Evolutionary conservation across 176 grass and related monocot genomes (phyloP), one percentile per base, ranked within the genome.

Genomic region (Avena eriantha): DNA sequence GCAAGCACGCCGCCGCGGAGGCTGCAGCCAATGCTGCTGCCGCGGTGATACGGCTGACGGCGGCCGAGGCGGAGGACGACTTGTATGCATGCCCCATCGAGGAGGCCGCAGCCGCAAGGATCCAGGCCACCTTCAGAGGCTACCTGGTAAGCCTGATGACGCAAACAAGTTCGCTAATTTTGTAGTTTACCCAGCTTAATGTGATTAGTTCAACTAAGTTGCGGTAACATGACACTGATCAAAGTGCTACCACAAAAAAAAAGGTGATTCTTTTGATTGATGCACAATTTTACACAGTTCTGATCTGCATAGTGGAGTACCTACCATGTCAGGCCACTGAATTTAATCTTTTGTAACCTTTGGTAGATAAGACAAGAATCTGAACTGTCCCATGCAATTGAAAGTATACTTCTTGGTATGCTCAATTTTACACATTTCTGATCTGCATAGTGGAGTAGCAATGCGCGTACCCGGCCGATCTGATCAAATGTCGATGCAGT

Each of bases 61-160:
- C 56, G 21, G 61, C 63, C 4, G 71, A 86, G 39, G n/a, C 26
- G 21, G 78, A 86, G 16, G n/a, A 73, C 41, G 80, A 83, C 24
- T 22, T 81, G 69, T 24, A 70, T 65, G 55, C 56, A 17, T 54
- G 14, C 82, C 35, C 57, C 24, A 34, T 84, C 13, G 79, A 90
- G 87, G 91, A 90, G 34, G 81, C 84, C 2, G 91, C 93, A 1
- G 95, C 87, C 15, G 83, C 71, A 39, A 89, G 60, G 88, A 95
- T 98, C 88, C 95, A 98, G 82, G 88, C 95, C 60, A 85, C 88
- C 21, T 98, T 93, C 91, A 93, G 95, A 87, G 93, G 90, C 19
- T 95, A 92, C 61, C 89, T 98, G 89, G 95, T 95, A 77, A 77
- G 79, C 45, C 67, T 14, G 22, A 23, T 14, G 10, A 12, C 21